These are phyloP conservation scores for Moesziomyces parantarcticus DNA, from an alignment of 1,284 basidiomycete species.

Conservation along the genomic window DNA sequence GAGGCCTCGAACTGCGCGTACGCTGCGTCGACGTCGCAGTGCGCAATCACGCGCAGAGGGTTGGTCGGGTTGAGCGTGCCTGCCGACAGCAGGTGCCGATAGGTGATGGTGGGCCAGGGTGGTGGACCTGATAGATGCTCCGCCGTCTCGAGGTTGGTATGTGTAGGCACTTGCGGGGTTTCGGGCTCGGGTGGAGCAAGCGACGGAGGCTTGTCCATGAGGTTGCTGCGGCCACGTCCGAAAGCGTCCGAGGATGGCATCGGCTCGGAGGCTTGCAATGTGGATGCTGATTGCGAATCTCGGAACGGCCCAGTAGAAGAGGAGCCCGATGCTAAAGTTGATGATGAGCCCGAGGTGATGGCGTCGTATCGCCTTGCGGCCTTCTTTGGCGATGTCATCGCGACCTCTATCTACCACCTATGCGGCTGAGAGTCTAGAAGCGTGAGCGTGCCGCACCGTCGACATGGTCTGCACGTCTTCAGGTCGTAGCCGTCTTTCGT, in stretches of 20 bases:
- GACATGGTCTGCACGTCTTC: constrained; percentile 8
- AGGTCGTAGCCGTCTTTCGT: too few species aligned
- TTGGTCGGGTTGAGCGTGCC: constrained; percentile 65
- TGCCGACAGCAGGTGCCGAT: constrained; percentile 58
- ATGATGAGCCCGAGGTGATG: constrained; percentile 5
- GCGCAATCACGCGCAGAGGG: constrained; percentile 75
- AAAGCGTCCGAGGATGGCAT: constrained; percentile 19
- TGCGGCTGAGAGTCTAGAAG: constrained; percentile 7
- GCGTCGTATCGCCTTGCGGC: constrained; percentile 32
- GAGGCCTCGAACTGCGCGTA: constrained; percentile 82
- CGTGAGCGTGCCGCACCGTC: neutral
- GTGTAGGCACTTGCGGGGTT: constrained; percentile 19
- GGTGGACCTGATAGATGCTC: constrained; percentile 34
- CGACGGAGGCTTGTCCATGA: constrained; percentile 31
- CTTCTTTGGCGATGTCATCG: constrained; percentile 44
- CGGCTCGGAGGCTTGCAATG: constrained; percentile 2
- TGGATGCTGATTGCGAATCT: neutral
- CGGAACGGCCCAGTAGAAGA: constrained; percentile 1
- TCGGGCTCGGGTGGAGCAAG: constrained; percentile 29
- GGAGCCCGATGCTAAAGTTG: constrained; percentile 8
- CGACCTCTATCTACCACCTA: neutral
- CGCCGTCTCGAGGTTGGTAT: constrained; percentile 40
- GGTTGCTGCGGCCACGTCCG: constrained; percentile 13
- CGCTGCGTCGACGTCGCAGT: constrained; percentile 76
- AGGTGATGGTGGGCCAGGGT: constrained; percentile 53